phyloP scores from a whole-genome alignment of 2,329 filamentous ascomycete species.

The Fusarium armeniacum region DNA sequence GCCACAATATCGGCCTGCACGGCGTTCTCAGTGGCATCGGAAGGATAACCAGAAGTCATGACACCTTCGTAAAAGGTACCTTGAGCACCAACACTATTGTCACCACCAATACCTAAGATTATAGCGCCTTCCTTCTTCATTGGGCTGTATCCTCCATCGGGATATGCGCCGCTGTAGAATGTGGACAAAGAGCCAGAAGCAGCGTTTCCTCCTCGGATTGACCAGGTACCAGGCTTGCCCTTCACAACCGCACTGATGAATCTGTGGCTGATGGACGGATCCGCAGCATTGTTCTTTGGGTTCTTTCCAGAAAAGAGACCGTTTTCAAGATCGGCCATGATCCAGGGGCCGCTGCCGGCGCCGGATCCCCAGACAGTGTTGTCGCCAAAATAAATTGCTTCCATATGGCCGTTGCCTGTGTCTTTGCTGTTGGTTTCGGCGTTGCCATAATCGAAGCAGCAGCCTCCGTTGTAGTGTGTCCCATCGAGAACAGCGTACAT shows the following conservation, averaged over 20 bases:
- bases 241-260: conserved; percentile 24
- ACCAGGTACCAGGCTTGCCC: conserved; percentile 24
- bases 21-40: conserved; percentile 26
- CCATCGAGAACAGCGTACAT: conserved; percentile 38
- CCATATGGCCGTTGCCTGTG: conserved; percentile 76
- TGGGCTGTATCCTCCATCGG: conserved; percentile 23
- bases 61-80: conserved; percentile 34
- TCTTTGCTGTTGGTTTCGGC: conserved; percentile 64
- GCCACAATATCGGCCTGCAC: conserved; percentile 34
- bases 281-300: conserved; percentile 26
- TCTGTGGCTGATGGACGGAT: conserved; percentile 12
- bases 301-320: conserved; percentile 70
- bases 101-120: conserved; percentile 26
- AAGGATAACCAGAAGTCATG: conserved; percentile 22
- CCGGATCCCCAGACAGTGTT: conserved; percentile 69
- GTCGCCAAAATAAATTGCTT: conserved; percentile 75
- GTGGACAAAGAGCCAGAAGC: conserved; percentile 18
- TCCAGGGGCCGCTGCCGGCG: conserved; percentile 72
- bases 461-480: conserved; percentile 28
- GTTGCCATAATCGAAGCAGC: conserved; percentile 36
- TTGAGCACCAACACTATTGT: conserved; percentile 24
- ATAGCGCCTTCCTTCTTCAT: conserved; percentile 32
- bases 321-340: conserved; percentile 79
- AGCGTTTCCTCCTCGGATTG: conserved; percentile 29
- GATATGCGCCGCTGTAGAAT: conserved; percentile 26